Evolutionary conservation across 2,329 filamentous ascomycete genomes (phyloP).

Genomic region (Rugonectria rugulosa): DNA sequence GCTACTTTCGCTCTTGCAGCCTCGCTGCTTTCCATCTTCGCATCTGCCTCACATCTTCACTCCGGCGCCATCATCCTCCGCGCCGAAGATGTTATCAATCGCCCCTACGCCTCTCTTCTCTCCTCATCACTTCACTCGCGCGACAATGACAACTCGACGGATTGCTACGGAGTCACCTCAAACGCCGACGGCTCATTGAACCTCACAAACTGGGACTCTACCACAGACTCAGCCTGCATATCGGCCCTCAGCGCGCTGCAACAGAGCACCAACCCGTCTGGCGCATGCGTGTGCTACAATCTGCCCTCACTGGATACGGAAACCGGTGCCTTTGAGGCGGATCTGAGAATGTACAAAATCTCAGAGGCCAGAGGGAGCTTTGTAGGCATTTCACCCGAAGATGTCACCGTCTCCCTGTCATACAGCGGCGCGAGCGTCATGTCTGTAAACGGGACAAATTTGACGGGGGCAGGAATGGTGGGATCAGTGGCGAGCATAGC

Average conservation of each 20-base stretch:
- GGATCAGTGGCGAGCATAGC: conserved; percentile 26
- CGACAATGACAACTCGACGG: conserved; percentile 23
- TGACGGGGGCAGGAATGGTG: conserved; percentile 37
- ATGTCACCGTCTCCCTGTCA: conserved; percentile 62
- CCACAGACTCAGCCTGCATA: conserved; percentile 66
- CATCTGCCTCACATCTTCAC: conserved; percentile 25
- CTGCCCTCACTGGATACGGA: conserved; percentile 72
- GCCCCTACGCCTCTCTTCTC: conserved; percentile 38
- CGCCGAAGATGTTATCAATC: conserved; percentile 41
- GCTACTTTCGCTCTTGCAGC: conserved; percentile 27
- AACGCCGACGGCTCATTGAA: conserved; percentile 57
- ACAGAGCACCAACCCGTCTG: conserved; percentile 74
- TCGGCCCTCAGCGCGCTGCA: conserved; percentile 62
- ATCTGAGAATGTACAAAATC: conserved; percentile 77
- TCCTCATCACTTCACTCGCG: conserved; percentile 21
- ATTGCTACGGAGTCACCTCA: conserved; percentile 42
- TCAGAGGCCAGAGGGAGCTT: conserved; percentile 65
- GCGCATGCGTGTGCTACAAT: conserved; percentile 85
- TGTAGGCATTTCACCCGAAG: conserved; percentile 56
- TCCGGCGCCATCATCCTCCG: conserved; percentile 31
- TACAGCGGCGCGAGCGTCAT: conserved; percentile 59
- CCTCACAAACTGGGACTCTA: conserved; percentile 62
- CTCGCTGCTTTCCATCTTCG: conserved; percentile 29
- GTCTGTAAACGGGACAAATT: conserved; percentile 35
- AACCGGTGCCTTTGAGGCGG: conserved; percentile 77